Base-by-base conservation (phyloP, 1,139 yeast genomes). In the Kodamaea plutei region DNA sequence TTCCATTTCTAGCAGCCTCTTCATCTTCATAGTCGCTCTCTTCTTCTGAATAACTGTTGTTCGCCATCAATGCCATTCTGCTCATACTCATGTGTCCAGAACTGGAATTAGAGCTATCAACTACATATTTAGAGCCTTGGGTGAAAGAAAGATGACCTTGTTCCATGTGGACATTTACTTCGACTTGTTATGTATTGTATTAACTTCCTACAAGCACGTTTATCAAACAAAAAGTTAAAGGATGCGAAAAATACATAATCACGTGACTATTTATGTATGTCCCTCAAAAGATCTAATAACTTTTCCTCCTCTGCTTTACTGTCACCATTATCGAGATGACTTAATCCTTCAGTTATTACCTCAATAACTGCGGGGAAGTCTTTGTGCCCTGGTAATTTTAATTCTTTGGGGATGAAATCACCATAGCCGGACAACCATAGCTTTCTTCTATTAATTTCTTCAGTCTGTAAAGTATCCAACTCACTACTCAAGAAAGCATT, bases 311-410 rank as follows among this genome's bases (percentile, higher is more conserved):
- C 50, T 2, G 29, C 23, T 13, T 31, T 31, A 17, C 29, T 28
- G 17, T 37, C 54, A 23, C 47, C 50, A 8, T 40, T 40, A 24
- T 59, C 60, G 6, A 59, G 39, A 21, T 58, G 58, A 16, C 62
- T 69, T 26, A 67, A 43, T 1, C 73, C 73, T 30, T 67, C 70
- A 9, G 73, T 67, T 15, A 65, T 47, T 4, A 67, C 64, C 45
- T 67, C 71, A 26, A 61, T 61, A 15, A 67, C 58, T 2, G 53
- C 41, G 1, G 73, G 73, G 38, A 60, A 63, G 26, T 51, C 52
- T 18, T 38, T 37, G 24, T 62, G 70, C 1, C 71, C 73, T 0
- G 73, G 73, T 5, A 68, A 47, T 25, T 43, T 48, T 37, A 67
- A 63, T 35, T 63, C 68, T 29, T 54, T 56, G 3, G 74, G 74